Evolutionary conservation across 176 grass and related monocot species (phyloP).

Genomic region (Pharus latifolius): DNA sequence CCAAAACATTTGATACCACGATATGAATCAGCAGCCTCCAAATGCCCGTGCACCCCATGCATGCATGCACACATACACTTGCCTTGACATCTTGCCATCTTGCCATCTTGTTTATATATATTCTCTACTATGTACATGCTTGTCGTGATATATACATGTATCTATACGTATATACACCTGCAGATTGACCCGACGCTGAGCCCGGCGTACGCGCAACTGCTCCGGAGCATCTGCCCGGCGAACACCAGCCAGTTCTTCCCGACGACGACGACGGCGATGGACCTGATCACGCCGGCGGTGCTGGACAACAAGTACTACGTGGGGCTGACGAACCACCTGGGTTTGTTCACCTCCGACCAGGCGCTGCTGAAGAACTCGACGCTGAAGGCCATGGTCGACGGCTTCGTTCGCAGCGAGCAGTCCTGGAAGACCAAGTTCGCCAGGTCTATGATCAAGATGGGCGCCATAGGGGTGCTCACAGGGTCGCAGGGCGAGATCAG

Average conservation of each 20-base stretch:
- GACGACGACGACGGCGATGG: constrained; percentile 24
- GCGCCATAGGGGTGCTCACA: constrained; percentile 35
- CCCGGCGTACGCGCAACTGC: constrained; percentile 46
- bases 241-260: constrained; percentile 25
- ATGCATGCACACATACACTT: too few species aligned
- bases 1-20: too few species aligned
- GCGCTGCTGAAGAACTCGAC: constrained; percentile 31
- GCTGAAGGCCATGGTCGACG: constrained; percentile 22
- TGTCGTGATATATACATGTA: too few species aligned
- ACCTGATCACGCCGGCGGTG: constrained; percentile 28
- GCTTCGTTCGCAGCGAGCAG: constrained; percentile 30
- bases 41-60: too few species aligned
- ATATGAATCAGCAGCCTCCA: too few species aligned
- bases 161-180: too few species aligned
- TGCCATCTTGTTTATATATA: too few species aligned
- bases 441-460: constrained; percentile 67
- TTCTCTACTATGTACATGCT: too few species aligned
- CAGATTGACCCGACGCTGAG: constrained; percentile 43
- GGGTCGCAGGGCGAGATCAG: constrained; percentile 53
- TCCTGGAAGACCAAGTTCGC: constrained; percentile 23
- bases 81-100: too few species aligned
- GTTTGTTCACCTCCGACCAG: constrained; percentile 36
- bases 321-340: constrained; percentile 26
- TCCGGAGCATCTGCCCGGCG: constrained; percentile 29
- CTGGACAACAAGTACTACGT: constrained; percentile 76